Evolutionary conservation across 2,329 filamentous ascomycete species (phyloP), one percentile per base, ranked within the genome.

Genomic region (Colletotrichum sublineola): DNA sequence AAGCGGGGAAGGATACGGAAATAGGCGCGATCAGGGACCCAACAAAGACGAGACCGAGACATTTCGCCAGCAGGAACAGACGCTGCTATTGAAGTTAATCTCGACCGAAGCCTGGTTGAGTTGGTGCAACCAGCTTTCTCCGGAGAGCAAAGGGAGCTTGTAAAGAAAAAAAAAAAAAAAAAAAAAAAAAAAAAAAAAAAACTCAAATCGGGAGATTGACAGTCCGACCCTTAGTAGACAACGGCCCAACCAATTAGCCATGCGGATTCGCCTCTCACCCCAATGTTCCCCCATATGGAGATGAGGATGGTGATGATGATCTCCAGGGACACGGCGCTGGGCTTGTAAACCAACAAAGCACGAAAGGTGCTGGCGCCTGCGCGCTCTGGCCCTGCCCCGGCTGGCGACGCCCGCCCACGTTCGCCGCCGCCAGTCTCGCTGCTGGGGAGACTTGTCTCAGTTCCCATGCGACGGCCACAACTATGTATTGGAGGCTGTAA

Each of bases 401-500:
- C 31, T 24, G 29, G 24, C 20, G 14, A 44, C 7, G n/a, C 42
- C 42, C 52, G 8, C 58, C 53, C 52, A 48, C 67, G 20, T 68
- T 50, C 44, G 33, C 60, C 58, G n/a, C 53, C 52, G 24, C 60
- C 33, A 48, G 53, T 50, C 48, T 24, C 52, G 42, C 36, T 53
- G 38, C 20, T 6, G 44, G 33, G 15, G 11, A 15, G 38, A 11
- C 33, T 20, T 60, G 69, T 71, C 64, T 63, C 64, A 68, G 24
- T 42, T 63, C 31, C 64, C 64, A 68, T 60, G 65, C 69, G 66
- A 56, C 60, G 66, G 60, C 66, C 66, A 60, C 66, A 65, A 40
- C 33, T 40, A 56, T 14, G n/a, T 42, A 42, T 48, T 57, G 31
- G 18, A 33, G 55, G 60, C 58, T 63, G 65, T 46, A 46, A 61